phyloP scores from a whole-genome alignment of 768 basidiomycete species.

The Russula foetens region DNA sequence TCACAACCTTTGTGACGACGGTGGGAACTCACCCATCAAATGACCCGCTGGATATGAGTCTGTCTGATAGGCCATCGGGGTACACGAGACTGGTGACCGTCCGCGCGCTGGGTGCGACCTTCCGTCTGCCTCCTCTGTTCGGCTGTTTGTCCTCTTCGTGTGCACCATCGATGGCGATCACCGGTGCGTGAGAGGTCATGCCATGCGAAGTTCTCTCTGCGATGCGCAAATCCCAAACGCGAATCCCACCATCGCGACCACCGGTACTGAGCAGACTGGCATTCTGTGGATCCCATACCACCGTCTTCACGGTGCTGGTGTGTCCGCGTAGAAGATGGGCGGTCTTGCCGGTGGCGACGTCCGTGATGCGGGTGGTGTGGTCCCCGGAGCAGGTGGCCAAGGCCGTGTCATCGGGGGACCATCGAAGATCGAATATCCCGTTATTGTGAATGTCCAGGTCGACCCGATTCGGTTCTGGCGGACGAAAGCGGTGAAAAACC shows the following conservation, averaged over 20 bases:
- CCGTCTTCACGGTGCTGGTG: constrained; percentile 58
- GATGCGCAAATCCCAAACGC: constrained; percentile 65
- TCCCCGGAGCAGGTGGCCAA: constrained; percentile 71
- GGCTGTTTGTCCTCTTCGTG: constrained; percentile 39
- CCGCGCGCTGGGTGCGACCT: constrained; percentile 33
- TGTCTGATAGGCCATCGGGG: constrained; percentile 41
- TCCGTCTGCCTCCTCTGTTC: constrained; percentile 30
- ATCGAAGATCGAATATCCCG: constrained; percentile 69
- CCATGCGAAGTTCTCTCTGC: constrained; percentile 21
- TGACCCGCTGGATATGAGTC: constrained; percentile 63
- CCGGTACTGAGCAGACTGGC: constrained; percentile 54
- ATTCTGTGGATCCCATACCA: constrained; percentile 60
- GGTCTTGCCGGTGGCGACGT: constrained; percentile 34
- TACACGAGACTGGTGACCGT: constrained; percentile 68
- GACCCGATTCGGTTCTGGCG: constrained; percentile 45
- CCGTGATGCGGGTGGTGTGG: constrained; percentile 48
- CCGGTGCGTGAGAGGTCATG: constrained; percentile 34
- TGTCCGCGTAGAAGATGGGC: constrained; percentile 51
- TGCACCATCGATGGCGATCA: constrained; percentile 45
- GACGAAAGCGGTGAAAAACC: background rate
- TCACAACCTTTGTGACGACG: background rate
- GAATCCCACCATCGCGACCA: constrained; percentile 64
- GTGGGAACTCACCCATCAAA: constrained; percentile 54
- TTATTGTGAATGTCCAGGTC: constrained; percentile 54
- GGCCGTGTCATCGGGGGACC: constrained; percentile 51